Base-by-base conservation (phyloP, 805 yeast species). In the Wickerhamomyces xylosicus region DNA sequence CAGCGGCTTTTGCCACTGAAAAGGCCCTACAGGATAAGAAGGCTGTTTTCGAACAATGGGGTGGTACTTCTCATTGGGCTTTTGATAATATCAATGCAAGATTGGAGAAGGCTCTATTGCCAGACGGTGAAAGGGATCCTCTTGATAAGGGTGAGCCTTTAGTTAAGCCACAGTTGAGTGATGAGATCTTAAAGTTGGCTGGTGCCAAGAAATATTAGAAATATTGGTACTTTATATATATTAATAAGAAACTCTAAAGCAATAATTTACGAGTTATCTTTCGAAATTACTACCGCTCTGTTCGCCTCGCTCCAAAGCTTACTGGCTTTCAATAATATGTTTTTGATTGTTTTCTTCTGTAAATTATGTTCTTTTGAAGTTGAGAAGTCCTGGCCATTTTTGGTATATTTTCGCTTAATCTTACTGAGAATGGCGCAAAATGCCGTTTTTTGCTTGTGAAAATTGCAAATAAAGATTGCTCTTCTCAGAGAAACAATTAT, bases 21-120 rank as follows among this genome's bases (percentile, higher is more conserved):
- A 56, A 56, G 16, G 35, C 50, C 7, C 36, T 57, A 20, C 40
- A 33, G 17, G 35, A 36, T 21, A 58, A 54, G 45, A 44, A 39
- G 27, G 38, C 41, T 8, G 48, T 49, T 2, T 57, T 59, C 34
- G 45, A 53, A 19, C 38, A 38, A 3, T 56, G 57, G 55, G 17
- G 33, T 7, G 53, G 56, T 16, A 54, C 61, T 4, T 49, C 60
- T 7, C 63, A 59, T 38, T 58, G 58, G 62, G 60, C 59, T 20
- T 65, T 53, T 42, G 56, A 48, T 41, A 52, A 51, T 39, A 45
- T 58, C 15, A 15, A 37, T 10, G 37, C 43, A 7, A 47, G 54
- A 47, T 19, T 35, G 1, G 31, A 31, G 2, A 34, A 13, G 3
- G 51, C 50, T n/a, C 11, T 10, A 13, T 40, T 49, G 13, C 38